Evolutionary conservation across 176 grass and related monocot species (phyloP).

Genomic region (Pharus latifolius): DNA sequence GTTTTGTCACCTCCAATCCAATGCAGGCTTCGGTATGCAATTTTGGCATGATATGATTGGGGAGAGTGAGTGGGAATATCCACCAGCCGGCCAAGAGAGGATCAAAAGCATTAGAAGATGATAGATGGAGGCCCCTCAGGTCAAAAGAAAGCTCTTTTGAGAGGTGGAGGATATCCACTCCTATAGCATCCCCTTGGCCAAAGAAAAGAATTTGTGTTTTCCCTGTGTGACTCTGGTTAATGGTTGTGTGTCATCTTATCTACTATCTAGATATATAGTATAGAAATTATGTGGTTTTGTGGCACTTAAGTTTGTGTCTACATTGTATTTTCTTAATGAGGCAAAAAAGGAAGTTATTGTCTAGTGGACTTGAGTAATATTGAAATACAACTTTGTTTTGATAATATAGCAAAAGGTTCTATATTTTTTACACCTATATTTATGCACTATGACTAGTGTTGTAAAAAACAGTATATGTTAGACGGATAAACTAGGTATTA

Average conservation of each 20-base stretch:
- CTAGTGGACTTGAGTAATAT: not conserved
- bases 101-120: slow-evolving; percentile 23
- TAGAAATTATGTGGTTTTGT: not conserved
- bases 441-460: no score
- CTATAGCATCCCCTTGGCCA: slow-evolving; percentile 17
- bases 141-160: slow-evolving; percentile 22
- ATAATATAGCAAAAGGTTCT: no score
- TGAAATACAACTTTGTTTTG: not conserved
- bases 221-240: not conserved
- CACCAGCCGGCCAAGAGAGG: slow-evolving; percentile 26
- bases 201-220: slow-evolving; percentile 48
- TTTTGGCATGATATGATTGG: slow-evolving; percentile 9
- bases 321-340: not conserved
- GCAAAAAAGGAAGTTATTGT: not conserved
- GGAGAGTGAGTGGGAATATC: slow-evolving; percentile 42
- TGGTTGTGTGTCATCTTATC: not conserved
- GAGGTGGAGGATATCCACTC: slow-evolving; percentile 23
- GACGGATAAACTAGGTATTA: no score
- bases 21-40: not conserved
- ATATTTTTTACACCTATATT: no score
- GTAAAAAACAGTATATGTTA: no score
- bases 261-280: not conserved
- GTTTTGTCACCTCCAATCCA: not conserved
- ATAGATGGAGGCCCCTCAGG: slow-evolving; percentile 14
- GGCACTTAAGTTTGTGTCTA: not conserved